Base-by-base conservation (phyloP, 352 stramenopile genomes). In the Globisporangium solare region DNA sequence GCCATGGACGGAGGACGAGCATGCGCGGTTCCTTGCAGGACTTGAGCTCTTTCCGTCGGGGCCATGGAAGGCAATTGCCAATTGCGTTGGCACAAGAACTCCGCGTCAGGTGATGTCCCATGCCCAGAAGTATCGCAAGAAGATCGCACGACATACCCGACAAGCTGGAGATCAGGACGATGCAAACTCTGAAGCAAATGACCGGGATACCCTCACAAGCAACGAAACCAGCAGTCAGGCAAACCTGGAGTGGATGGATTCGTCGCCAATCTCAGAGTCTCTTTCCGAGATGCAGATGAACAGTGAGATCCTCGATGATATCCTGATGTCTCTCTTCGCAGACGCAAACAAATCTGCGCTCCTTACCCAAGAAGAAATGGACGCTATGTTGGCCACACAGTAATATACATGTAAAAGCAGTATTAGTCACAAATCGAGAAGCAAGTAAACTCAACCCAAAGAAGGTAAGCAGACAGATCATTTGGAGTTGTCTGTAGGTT, bases 81-180 rank as follows among this genome's bases (percentile, higher is more conserved):
- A 52, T 24, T 67, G 70, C 35, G 73, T 86, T 0, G 66, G 75
- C 42, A 83, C 74, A 1, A 65, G 71, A 14, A 75, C 76, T n/a
- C 59, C 67, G 5, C 63, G 72, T 7, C 75, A 81, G 54, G 79
- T 66, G 12, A 81, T 83, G 72, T 77, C 69, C 20, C 72, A 85
- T 40, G 72, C 70, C 6, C 74, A 85, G 35, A 85, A 85, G 52
- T 80, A 80, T 60, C 67, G 74, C 11, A 67, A 84, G 51, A 74
- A 76, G 55, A 79, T 84, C 46, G 63, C 65, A 18, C 73, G 73
- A 10, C 27, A 10, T 3, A 35, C 27, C 10, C 27, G 27, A 10
- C 27, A 35, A 35, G 27, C 27, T 35, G 27, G 10, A 35, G 2
- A 10, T 35, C 27, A 35, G 10, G 27, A 35, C 27, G 4, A 6